Conservation (phyloP, 2,329 filamentous ascomycete genomes). For the Fusarium subtropicale region DNA sequence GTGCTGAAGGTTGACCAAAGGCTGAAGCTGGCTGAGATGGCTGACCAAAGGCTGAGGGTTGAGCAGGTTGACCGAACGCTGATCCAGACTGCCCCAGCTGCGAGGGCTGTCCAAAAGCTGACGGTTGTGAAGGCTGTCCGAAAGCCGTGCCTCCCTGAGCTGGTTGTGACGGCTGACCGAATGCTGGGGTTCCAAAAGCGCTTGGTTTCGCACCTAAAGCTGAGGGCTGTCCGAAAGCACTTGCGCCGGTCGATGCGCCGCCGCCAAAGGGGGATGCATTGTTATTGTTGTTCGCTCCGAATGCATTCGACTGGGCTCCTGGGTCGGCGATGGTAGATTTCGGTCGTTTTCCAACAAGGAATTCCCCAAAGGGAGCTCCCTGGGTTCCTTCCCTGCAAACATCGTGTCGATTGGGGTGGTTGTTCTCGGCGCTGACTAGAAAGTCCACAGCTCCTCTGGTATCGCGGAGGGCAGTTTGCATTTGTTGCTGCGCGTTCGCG, state of each 20-base stretch:
- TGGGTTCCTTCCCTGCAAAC: conserved; percentile 63
- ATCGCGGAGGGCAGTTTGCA: conserved; percentile 76
- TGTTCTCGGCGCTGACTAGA: conserved; percentile 72
- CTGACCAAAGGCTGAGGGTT: conserved; percentile 48
- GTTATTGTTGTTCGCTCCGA: conserved; percentile 50
- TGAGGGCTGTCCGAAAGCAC: conserved; percentile 54
- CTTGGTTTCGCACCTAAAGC: conserved; percentile 47
- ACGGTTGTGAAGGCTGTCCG: conserved; percentile 48
- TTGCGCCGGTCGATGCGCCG: conserved; percentile 43
- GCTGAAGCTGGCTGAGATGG: conserved; percentile 47
- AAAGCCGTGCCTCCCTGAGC: conserved; percentile 47
- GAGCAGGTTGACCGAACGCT: conserved; percentile 51
- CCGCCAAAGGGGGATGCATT: conserved; percentile 50
- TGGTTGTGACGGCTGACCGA: conserved; percentile 55
- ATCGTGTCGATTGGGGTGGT: conserved; percentile 81
- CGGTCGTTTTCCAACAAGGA: conserved; percentile 55
- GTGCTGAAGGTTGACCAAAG: conserved; percentile 37
- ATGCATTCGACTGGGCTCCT: conserved; percentile 56
- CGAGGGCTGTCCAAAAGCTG: conserved; percentile 58
- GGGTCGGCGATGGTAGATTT: conserved; percentile 44
- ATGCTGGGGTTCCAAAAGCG: conserved; percentile 47
- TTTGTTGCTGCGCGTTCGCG: conserved; percentile 75
- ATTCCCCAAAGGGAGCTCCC: conserved; percentile 59
- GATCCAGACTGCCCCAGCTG: conserved; percentile 34
- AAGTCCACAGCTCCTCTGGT: conserved; percentile 78